Percentiles rank a stretch among this genome's conserved stretches.
These are phyloP conservation scores for Rhodomyrtus tomentosa DNA, from an alignment of 345 rosid genomes.

Conservation along the genomic window DNA sequence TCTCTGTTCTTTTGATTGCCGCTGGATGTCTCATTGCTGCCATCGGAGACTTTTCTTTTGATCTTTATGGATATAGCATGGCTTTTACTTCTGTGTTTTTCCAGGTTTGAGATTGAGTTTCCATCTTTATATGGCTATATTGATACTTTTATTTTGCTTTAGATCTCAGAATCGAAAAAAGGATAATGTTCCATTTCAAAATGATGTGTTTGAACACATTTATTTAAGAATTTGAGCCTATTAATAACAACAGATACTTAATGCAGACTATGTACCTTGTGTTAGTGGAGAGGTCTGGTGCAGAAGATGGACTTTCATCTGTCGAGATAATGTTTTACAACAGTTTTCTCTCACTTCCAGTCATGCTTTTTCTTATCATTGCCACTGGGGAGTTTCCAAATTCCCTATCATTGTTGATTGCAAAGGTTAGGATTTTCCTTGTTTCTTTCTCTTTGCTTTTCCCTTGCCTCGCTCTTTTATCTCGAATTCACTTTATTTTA, in stretches of 20 bases:
- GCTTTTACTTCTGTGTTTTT: constrained; percentile 91
- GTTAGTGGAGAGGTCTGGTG: constrained; percentile 92
- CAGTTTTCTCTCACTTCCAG: constrained; percentile 86
- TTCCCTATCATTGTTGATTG: constrained; percentile 57
- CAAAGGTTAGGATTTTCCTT: constrained; percentile 55
- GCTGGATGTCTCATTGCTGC: constrained; percentile 90
- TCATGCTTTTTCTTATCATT: constrained; percentile 66
- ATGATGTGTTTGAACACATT: neutral
- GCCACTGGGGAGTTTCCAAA: constrained; percentile 80
- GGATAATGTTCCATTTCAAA: neutral
- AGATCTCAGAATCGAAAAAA: neutral
- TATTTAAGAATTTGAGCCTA: neutral
- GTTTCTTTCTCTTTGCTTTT: neutral
- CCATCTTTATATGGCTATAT: neutral
- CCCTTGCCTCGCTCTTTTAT: neutral
- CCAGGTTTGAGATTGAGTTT: constrained; percentile 30
- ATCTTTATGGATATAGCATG: constrained; percentile 77
- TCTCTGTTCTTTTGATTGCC: constrained; percentile 77
- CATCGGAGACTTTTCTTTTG: constrained; percentile 90
- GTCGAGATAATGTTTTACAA: constrained; percentile 92
- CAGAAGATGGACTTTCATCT: constrained; percentile 91
- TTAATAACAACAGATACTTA: neutral
- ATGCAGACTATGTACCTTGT: constrained; percentile 97
- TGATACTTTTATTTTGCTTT: neutral
- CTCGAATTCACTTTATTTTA: neutral